phyloP scores from a whole-genome alignment of 345 rosid species.

The Eucalyptus tenuipes region DNA sequence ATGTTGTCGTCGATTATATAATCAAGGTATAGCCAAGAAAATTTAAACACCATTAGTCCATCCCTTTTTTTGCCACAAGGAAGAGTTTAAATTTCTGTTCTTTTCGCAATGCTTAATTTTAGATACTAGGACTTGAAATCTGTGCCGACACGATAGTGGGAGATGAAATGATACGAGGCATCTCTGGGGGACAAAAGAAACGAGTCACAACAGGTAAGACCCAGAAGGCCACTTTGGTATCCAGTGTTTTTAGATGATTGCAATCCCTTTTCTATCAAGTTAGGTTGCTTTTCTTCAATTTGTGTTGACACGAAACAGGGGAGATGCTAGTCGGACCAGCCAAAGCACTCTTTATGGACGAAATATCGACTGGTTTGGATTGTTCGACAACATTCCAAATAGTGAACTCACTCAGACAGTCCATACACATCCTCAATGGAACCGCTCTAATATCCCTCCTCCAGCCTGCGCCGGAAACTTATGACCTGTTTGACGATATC shows the following conservation, averaged over 20 bases:
- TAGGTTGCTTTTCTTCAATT: not conserved
- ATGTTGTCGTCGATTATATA: conserved; percentile 66
- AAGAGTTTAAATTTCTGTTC: not conserved
- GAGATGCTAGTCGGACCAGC: conserved; percentile 81
- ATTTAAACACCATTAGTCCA: too few relatives aligned
- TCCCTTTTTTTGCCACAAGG: not conserved
- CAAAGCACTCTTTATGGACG: conserved; percentile 76
- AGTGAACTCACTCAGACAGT: conserved; percentile 52
- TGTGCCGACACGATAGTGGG: conserved; percentile 54
- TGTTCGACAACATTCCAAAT: conserved; percentile 75
- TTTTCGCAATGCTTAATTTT: not conserved
- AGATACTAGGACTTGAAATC: conserved; percentile 50
- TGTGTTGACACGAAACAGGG: conserved; percentile 15
- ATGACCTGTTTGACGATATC: conserved; percentile 58
- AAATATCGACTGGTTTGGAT: conserved; percentile 76
- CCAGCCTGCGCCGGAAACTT: conserved; percentile 78
- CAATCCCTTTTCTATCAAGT: not conserved
- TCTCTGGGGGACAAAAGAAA: conserved; percentile 51
- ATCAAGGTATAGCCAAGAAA: conserved; percentile 31
- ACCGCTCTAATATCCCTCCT: conserved; percentile 74
- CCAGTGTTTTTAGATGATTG: not conserved
- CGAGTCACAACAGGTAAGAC: conserved; percentile 35
- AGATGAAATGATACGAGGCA: conserved; percentile 45
- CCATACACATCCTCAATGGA: conserved; percentile 45
- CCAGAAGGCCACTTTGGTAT: not conserved